Evolutionary conservation across 306 rosid species (phyloP).

Genomic region (Begonia peltatifolia): DNA sequence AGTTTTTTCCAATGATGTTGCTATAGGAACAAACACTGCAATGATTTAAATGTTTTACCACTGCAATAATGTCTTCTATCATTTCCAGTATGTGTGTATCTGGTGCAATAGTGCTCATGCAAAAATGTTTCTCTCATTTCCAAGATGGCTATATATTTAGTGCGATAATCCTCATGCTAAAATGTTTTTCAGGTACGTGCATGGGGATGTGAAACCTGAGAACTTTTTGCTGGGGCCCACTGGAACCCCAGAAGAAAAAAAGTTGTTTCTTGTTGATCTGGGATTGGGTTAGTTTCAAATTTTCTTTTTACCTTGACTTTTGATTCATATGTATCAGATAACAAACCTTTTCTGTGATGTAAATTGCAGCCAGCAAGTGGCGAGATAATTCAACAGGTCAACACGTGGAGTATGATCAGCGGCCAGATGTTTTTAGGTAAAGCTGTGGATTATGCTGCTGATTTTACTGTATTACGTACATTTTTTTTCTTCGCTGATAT

Average conservation of each 20-base stretch:
- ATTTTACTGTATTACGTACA: neutral
- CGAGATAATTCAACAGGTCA: slow-evolving; percentile 29
- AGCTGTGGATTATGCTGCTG: neutral
- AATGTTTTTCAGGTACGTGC: slow-evolving; percentile 30
- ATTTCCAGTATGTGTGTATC: no score
- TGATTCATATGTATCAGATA: neutral
- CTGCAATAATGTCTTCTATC: no score
- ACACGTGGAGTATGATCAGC: slow-evolving; percentile 41
- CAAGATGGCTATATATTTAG: neutral
- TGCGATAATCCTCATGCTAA: slow-evolving; percentile 1
- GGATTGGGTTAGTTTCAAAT: slow-evolving; percentile 23
- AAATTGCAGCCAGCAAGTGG: slow-evolving; percentile 27
- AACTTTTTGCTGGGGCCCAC: slow-evolving; percentile 38
- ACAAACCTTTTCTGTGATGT: no score
- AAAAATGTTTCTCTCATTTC: no score
- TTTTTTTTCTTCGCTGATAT: neutral
- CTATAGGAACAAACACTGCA: no score
- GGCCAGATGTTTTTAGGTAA: slow-evolving; percentile 40
- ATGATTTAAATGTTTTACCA: no score
- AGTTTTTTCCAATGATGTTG: no score
- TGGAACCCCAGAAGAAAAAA: slow-evolving; percentile 33
- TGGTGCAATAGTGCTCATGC: no score
- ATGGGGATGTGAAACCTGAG: slow-evolving; percentile 44
- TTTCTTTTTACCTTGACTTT: neutral
- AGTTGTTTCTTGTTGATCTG: slow-evolving; percentile 40